A percentile compares a stretch with the other conserved stretches of the same genome.
Evolutionary conservation across 495 filamentous ascomycete species (phyloP).

Genomic region (Talaromyces adpressus): DNA sequence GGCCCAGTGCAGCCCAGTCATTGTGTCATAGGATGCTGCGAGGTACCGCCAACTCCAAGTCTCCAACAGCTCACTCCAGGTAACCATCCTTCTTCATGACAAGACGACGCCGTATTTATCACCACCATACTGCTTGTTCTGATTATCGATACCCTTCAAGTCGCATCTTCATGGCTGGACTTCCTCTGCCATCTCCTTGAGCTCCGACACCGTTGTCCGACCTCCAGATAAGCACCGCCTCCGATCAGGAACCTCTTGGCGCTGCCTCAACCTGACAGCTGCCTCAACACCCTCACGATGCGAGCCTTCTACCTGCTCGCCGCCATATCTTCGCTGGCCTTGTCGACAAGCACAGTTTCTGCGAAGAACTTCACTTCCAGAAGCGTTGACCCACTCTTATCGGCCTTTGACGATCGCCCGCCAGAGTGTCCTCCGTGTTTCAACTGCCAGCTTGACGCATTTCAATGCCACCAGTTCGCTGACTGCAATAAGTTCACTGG

Average conservation of each 20-base stretch:
- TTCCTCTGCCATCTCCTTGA: background rate
- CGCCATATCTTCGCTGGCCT: background rate
- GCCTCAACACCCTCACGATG: constrained; percentile 1
- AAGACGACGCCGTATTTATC: background rate
- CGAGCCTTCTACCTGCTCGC: constrained; percentile 3
- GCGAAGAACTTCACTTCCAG: constrained; percentile 2
- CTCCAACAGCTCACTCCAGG: background rate
- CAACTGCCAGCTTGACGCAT: constrained; percentile 92
- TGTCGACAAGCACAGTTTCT: background rate
- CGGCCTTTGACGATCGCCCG: constrained; percentile 50
- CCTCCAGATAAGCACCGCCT: background rate
- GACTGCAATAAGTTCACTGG: constrained; percentile 80
- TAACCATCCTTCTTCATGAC: background rate
- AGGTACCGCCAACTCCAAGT: background rate
- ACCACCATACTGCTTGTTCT: background rate
- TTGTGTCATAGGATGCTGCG: constrained; percentile 1
- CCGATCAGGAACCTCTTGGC: background rate
- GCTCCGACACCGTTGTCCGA: background rate
- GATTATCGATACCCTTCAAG: background rate
- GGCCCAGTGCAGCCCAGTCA: background rate
- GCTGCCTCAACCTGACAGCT: background rate
- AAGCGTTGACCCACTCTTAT: constrained; percentile 27
- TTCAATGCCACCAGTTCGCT: constrained; percentile 83
- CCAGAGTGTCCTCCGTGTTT: constrained; percentile 67
- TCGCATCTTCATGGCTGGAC: constrained; percentile 20